phyloP scores from a whole-genome alignment of 2,329 filamentous ascomycete species.

The Fonsecaea erecta region DNA sequence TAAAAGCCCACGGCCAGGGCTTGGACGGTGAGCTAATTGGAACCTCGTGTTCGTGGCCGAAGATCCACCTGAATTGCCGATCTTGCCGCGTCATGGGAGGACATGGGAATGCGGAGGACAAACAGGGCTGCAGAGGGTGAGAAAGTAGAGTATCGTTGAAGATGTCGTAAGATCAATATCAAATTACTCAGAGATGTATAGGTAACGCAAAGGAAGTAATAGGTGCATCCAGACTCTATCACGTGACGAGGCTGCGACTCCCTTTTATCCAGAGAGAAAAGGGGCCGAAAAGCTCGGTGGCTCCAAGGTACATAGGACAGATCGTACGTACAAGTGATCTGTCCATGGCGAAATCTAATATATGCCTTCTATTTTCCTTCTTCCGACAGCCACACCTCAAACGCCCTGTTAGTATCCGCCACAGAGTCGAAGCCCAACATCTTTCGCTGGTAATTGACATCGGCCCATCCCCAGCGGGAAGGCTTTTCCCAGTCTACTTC shows the following conservation, averaged over 20 bases:
- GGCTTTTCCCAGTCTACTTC: slow-evolving; percentile 21
- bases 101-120: neutral
- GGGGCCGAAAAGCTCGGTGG: neutral
- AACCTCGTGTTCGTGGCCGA: neutral
- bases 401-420: slow-evolving; percentile 16
- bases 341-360: neutral
- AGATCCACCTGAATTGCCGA: neutral
- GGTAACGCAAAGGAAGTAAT: neutral
- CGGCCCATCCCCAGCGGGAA: slow-evolving; percentile 18
- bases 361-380: neutral
- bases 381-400: slow-evolving; percentile 13
- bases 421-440: slow-evolving; percentile 20
- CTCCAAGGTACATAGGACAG: neutral
- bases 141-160: neutral
- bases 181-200: neutral
- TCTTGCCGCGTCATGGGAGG: neutral
- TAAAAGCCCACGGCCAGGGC: neutral
- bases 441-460: slow-evolving; percentile 18
- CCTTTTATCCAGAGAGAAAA: neutral
- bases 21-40: neutral
- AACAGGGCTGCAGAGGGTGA: neutral
- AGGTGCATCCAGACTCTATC: neutral
- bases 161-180: neutral
- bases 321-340: neutral
- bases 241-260: slow-evolving; percentile 13